Evolutionary conservation across 2,329 filamentous ascomycete genomes (phyloP).

Genomic region (Aspergillus transmontanensis): DNA sequence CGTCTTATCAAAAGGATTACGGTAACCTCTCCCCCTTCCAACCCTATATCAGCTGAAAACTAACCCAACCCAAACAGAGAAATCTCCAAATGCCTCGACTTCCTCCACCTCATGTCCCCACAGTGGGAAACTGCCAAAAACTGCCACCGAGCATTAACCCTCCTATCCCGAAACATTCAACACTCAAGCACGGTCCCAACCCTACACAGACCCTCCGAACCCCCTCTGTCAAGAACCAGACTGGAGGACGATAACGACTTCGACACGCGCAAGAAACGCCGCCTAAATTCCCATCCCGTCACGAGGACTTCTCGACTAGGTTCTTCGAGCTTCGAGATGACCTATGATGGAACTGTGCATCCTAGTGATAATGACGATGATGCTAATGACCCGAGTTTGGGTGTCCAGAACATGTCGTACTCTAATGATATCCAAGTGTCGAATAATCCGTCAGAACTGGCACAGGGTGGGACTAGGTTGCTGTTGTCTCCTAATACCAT

Average conservation of each 20-base stretch:
- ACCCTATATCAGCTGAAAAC: not conserved
- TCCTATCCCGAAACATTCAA: conserved; percentile 37
- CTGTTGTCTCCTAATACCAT: not conserved
- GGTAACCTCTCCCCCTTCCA: conserved; percentile 21
- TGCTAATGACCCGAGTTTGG: not conserved
- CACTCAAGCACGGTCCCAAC: conserved; percentile 9
- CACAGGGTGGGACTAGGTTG: not conserved
- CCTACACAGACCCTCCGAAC: conserved; percentile 3
- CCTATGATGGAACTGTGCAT: not conserved
- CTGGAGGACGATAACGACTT: not conserved
- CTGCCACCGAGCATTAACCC: conserved; percentile 39
- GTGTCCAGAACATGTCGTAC: not conserved
- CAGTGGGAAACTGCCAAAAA: conserved; percentile 46
- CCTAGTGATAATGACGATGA: not conserved
- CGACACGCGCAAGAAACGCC: not conserved
- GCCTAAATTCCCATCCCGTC: not conserved
- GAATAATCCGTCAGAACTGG: not conserved
- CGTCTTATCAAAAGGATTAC: conserved; percentile 34
- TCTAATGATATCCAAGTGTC: not conserved
- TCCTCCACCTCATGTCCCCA: conserved; percentile 38
- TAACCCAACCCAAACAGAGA: conserved; percentile 28
- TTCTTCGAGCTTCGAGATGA: not conserved
- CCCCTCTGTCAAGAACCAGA: not conserved
- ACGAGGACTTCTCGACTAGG: not conserved
- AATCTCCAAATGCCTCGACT: conserved; percentile 35